A percentile compares a stretch with the other conserved stretches of the same genome.
Conservation (phyloP, 768 basidiomycete genomes). For the Hericium alpestre region DNA sequence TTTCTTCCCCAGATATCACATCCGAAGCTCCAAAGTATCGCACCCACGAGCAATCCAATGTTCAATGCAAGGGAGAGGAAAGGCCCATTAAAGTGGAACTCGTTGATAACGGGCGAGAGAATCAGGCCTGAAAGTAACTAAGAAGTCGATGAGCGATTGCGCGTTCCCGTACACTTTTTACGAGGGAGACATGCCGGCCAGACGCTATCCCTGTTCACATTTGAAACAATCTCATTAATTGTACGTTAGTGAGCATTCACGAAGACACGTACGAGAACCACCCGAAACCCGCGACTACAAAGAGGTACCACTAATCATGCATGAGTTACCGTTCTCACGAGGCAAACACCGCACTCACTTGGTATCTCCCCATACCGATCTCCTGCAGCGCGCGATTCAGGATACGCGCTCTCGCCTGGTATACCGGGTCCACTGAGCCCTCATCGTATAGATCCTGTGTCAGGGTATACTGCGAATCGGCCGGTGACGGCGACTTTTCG, state of each 20-base stretch:
- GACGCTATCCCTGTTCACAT: slow-evolving; percentile 44
- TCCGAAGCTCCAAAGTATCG: slow-evolving; percentile 37
- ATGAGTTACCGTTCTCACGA: not conserved
- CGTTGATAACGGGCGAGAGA: slow-evolving; percentile 35
- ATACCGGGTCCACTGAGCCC: slow-evolving; percentile 40
- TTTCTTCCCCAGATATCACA: slow-evolving; percentile 43
- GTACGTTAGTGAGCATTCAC: not conserved
- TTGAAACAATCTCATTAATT: not conserved
- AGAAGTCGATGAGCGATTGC: not conserved
- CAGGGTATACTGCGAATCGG: not conserved
- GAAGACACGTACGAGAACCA: slow-evolving; percentile 55
- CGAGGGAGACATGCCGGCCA: too few relatives aligned
- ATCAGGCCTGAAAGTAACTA: slow-evolving; percentile 35
- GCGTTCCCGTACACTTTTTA: not conserved
- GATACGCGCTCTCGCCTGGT: slow-evolving; percentile 45
- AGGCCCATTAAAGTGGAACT: slow-evolving; percentile 38
- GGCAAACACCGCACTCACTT: slow-evolving; percentile 25
- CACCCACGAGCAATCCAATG: slow-evolving; percentile 41
- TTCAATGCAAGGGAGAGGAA: slow-evolving; percentile 42
- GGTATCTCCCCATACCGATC: slow-evolving; percentile 64
- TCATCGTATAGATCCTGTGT: slow-evolving; percentile 8
- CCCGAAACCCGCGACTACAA: slow-evolving; percentile 62
- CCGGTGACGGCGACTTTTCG: not conserved
- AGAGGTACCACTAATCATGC: slow-evolving; percentile 42
- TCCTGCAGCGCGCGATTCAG: slow-evolving; percentile 54